These are phyloP conservation scores for Sungouiozyma ichnusensis DNA, from an alignment of 805 yeast species.

Conservation along the genomic window DNA sequence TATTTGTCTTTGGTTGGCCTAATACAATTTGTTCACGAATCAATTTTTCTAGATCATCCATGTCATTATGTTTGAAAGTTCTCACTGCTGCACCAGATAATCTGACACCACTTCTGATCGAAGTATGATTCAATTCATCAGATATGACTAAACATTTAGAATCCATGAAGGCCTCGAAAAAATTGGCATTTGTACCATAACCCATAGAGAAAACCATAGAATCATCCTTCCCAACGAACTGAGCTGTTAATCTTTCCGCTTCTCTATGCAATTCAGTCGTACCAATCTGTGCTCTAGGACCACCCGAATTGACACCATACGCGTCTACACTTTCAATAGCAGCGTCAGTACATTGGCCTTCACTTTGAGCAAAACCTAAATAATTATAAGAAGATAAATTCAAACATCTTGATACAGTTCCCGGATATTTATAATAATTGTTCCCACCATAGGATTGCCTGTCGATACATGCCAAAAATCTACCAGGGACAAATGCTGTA, in stretches of 20 bases:
- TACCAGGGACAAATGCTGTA: conserved; percentile 95
- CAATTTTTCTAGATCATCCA: conserved; percentile 64
- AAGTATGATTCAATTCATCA: conserved; percentile 91
- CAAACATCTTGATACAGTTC: conserved; percentile 65
- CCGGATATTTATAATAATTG: conserved; percentile 60
- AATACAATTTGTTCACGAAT: conserved; percentile 78
- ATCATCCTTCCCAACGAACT: conserved; percentile 85
- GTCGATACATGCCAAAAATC: conserved; percentile 73
- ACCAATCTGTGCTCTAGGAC: conserved; percentile 68
- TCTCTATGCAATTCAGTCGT: conserved; percentile 61
- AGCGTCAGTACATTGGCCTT: conserved; percentile 78
- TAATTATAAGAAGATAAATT: conserved; percentile 89
- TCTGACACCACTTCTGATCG: conserved; percentile 91
- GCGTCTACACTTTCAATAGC: conserved; percentile 53
- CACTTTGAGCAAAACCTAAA: conserved; percentile 92
- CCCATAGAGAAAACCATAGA: conserved; percentile 87
- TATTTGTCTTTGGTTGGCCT: conserved; percentile 90
- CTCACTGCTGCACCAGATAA: conserved; percentile 87
- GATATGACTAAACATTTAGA: conserved; percentile 83
- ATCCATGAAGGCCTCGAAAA: conserved; percentile 76
- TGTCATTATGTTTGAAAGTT: conserved; percentile 86
- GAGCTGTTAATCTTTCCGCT: conserved; percentile 71
- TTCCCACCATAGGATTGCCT: conserved; percentile 60
- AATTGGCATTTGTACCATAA: conserved; percentile 85
- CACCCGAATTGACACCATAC: conserved; percentile 70